A percentile compares a stretch with the other conserved stretches of the same genome.
Conservation (phyloP, 1,139 yeast species). For the Trichomonascaceae sp. region DNA sequence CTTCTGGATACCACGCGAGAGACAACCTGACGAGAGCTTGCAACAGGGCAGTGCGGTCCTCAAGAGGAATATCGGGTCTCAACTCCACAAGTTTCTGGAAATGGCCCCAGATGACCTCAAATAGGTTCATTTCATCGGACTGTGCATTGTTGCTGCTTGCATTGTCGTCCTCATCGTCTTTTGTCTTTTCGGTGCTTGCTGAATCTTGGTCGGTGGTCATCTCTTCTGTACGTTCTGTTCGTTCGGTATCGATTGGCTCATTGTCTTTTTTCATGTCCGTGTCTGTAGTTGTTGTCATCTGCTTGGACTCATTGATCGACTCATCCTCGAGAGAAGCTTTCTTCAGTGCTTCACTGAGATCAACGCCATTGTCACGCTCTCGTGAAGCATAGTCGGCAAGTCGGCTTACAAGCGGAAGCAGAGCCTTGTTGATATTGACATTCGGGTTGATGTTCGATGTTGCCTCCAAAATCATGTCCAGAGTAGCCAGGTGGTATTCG, state of each 20-base stretch:
- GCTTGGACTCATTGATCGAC: neutral
- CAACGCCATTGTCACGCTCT: conserved; percentile 12
- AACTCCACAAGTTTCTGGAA: conserved; percentile 39
- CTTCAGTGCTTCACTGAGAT: neutral
- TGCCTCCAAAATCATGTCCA: conserved; percentile 51
- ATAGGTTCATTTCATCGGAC: conserved; percentile 24
- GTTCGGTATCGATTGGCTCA: neutral
- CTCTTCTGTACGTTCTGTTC: neutral
- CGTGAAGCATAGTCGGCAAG: conserved; percentile 43
- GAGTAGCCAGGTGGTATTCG: conserved; percentile 69
- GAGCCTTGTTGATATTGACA: conserved; percentile 52
- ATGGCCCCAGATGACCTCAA: conserved; percentile 54
- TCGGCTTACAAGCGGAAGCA: conserved; percentile 60
- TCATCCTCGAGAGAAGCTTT: neutral
- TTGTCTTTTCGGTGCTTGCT: neutral
- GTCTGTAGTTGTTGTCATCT: neutral
- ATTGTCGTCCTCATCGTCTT: conserved; percentile 2
- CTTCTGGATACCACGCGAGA: conserved; percentile 52
- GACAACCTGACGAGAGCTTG: conserved; percentile 54
- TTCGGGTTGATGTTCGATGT: conserved; percentile 58
- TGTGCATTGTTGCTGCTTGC: neutral
- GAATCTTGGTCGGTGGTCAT: neutral
- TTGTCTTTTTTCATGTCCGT: neutral
- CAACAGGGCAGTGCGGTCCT: conserved; percentile 52
- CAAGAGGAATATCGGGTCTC: conserved; percentile 51